Conservation (phyloP, 2,329 filamentous ascomycete genomes). For the Epichloe uncinata region DNA sequence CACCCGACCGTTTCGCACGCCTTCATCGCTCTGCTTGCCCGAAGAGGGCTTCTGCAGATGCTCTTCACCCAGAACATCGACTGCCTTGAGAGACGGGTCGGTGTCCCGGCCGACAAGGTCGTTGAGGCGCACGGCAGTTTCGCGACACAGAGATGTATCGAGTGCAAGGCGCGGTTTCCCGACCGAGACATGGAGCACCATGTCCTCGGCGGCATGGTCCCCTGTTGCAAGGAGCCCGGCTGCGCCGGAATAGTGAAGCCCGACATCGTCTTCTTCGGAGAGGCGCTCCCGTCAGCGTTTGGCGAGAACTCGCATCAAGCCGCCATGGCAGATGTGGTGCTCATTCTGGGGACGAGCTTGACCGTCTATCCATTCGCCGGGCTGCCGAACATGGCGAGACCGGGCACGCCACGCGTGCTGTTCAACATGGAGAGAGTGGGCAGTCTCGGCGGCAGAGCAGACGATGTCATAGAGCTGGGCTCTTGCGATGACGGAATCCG, state of each 20-base stretch:
- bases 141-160: conserved; percentile 79
- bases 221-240: conserved; percentile 44
- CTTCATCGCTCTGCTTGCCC: conserved; percentile 71
- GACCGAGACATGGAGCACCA: conserved; percentile 60
- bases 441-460: conserved; percentile 57
- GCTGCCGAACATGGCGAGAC: conserved; percentile 51
- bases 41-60: conserved; percentile 67
- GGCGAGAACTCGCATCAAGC: conserved; percentile 30
- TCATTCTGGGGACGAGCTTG: conserved; percentile 82
- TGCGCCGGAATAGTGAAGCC: conserved; percentile 82
- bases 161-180: conserved; percentile 63
- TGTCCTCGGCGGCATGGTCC: conserved; percentile 54
- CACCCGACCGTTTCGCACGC: conserved; percentile 80
- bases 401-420: conserved; percentile 59
- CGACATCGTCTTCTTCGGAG: conserved; percentile 91
- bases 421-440: conserved; percentile 83
- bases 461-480: conserved; percentile 75
- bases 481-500: conserved; percentile 75
- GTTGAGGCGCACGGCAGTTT: conserved; percentile 95
- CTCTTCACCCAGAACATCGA: conserved; percentile 98
- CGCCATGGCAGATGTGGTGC: conserved; percentile 56
- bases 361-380: conserved; percentile 81
- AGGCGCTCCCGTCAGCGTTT: conserved; percentile 38
- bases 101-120: conserved; percentile 67
- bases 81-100: conserved; percentile 78